Conservation (phyloP, 257 asterid genomes). For the Ajuga chamaepitys region DNA sequence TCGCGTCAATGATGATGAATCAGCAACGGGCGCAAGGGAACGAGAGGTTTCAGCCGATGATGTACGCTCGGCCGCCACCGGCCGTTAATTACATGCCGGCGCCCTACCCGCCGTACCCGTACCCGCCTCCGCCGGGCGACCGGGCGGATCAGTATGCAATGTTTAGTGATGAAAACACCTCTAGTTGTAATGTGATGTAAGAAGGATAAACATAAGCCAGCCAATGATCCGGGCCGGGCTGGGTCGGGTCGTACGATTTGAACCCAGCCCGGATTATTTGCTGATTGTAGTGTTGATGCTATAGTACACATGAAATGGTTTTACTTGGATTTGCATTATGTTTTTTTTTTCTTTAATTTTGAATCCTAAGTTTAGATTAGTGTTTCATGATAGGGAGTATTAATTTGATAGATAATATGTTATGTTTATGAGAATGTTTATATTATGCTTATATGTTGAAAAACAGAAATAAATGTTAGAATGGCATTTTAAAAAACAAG, state of each 20-base stretch:
- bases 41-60: conserved; percentile 95
- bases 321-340: conserved; percentile 6
- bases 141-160: conserved; percentile 40
- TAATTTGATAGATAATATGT: too few relatives aligned
- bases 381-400: conserved; percentile 30
- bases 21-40: conserved; percentile 86
- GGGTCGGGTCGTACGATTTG: too few relatives aligned
- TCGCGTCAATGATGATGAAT: conserved; percentile 90
- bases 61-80: conserved; percentile 90
- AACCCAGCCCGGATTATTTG: not conserved
- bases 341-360: conserved; percentile 5
- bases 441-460: conserved; percentile 35
- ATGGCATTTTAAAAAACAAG: conserved; percentile 5
- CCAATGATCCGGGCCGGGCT: too few relatives aligned
- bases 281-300: conserved; percentile 25
- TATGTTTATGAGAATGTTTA: conserved; percentile 26
- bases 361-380: conserved; percentile 33
- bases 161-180: conserved; percentile 69
- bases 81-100: conserved; percentile 85
- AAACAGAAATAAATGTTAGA: conserved; percentile 23
- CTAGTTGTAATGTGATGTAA: conserved; percentile 63
- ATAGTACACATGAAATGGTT: conserved; percentile 36
- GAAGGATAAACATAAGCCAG: not conserved
- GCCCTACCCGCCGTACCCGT: conserved; percentile 37
- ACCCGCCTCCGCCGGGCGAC: conserved; percentile 59